Conservation (phyloP, 495 filamentous ascomycete genomes). For the Monascus purpureus region DNA sequence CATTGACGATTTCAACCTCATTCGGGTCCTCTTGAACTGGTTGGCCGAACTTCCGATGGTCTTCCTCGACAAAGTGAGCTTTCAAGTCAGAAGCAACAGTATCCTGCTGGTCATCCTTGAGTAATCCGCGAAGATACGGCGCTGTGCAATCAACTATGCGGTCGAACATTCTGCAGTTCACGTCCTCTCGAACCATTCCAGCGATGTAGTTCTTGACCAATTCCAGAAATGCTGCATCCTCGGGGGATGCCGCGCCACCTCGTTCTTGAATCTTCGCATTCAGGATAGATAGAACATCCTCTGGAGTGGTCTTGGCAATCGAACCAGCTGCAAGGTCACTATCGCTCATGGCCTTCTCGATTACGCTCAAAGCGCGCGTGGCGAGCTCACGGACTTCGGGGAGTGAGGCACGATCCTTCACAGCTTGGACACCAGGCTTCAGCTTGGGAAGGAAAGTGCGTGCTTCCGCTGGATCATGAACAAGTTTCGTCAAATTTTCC, state of each 20-base stretch:
- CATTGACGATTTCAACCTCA: constrained; percentile 90
- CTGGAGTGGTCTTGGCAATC: constrained; percentile 53
- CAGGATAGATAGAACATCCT: constrained; percentile 64
- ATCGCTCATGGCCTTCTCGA: constrained; percentile 85
- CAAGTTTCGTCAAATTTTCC: constrained; percentile 96
- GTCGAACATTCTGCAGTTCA: constrained; percentile 65
- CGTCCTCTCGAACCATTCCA: constrained; percentile 77
- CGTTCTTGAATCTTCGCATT: constrained; percentile 59
- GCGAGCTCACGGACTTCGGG: constrained; percentile 92
- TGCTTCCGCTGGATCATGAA: constrained; percentile 94
- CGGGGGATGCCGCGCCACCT: constrained; percentile 44
- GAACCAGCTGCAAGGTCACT: constrained; percentile 40
- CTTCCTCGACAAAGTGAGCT: constrained; percentile 61
- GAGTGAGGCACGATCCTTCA: constrained; percentile 76
- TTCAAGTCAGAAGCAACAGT: constrained; percentile 52
- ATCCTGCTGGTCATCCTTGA: constrained; percentile 41
- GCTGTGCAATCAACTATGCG: constrained; percentile 51
- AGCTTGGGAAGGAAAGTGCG: constrained; percentile 93
- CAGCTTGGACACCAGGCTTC: constrained; percentile 80
- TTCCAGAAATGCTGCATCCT: constrained; percentile 48
- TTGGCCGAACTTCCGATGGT: constrained; percentile 73
- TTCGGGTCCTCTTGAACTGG: constrained; percentile 76
- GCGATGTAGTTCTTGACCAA: constrained; percentile 60
- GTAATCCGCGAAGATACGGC: constrained; percentile 63
- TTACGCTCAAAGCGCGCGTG: constrained; percentile 65